Percentiles rank a stretch among this genome's conserved stretches.
These are phyloP conservation scores for Erodium maritimum DNA, from an alignment of 345 rosid genomes.

Conservation along the genomic window DNA sequence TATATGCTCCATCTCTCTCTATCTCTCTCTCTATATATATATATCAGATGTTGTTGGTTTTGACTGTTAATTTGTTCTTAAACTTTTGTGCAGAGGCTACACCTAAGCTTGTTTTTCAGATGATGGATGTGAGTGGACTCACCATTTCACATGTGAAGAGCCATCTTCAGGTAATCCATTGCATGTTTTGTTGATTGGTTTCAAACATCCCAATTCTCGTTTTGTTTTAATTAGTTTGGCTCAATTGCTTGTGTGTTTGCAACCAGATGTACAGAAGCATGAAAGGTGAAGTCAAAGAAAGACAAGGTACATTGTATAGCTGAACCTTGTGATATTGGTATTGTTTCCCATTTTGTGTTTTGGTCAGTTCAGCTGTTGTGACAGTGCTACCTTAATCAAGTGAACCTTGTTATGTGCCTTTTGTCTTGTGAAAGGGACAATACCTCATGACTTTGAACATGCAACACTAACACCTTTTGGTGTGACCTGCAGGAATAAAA, in stretches of 20 bases:
- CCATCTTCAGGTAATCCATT: slow-evolving; percentile 68
- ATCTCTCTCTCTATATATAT: not conserved
- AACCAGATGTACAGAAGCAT: slow-evolving; percentile 93
- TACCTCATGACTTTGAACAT: slow-evolving; percentile 1
- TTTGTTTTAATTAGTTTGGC: not conserved
- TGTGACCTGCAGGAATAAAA: no score
- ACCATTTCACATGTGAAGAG: slow-evolving; percentile 97
- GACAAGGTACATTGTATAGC: slow-evolving; percentile 68
- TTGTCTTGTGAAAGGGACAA: not conserved
- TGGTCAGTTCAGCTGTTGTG: not conserved
- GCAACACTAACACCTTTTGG: not conserved
- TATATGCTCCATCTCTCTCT: not conserved
- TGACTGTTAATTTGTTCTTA: not conserved
- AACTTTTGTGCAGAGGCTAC: slow-evolving; percentile 50
- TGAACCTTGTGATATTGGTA: no score
- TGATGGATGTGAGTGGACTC: slow-evolving; percentile 95
- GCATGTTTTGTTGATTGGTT: not conserved
- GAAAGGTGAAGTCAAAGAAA: slow-evolving; percentile 43
- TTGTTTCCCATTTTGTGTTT: not conserved
- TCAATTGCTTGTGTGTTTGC: not conserved
- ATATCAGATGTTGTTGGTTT: not conserved
- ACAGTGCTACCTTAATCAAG: no score
- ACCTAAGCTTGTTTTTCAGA: slow-evolving; percentile 88
- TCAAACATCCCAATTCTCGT: no score
- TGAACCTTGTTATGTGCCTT: not conserved